Conservation (phyloP, 305 asterid species). For the Plantago coronopus region DNA sequence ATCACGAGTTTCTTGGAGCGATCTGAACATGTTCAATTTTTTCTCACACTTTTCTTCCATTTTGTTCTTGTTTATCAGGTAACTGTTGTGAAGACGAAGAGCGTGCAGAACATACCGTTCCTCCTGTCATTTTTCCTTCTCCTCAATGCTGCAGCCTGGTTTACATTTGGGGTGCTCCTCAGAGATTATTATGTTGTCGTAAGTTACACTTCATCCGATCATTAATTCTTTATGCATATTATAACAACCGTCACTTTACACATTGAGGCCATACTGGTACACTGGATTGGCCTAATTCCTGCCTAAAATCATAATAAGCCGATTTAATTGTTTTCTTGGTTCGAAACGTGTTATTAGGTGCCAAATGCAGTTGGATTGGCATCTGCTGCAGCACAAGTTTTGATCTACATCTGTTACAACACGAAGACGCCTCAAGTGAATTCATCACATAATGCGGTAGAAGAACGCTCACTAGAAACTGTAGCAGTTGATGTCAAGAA, state of each 20-base stretch:
- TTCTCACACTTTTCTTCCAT: background rate
- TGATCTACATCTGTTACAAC: slow-evolving; percentile 4
- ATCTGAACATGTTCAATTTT: background rate
- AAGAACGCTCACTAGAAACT: background rate
- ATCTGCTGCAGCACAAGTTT: background rate
- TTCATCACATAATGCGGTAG: background rate
- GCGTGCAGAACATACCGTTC: background rate
- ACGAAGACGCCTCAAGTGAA: background rate
- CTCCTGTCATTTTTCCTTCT: background rate
- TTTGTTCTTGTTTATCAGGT: background rate
- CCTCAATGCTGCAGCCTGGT: background rate
- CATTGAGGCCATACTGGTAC: too few species aligned
- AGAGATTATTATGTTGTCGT: background rate
- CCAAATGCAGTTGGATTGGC: slow-evolving; percentile 4
- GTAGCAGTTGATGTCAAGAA: background rate
- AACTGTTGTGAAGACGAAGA: background rate
- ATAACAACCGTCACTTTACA: too few species aligned
- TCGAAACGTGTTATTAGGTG: slow-evolving; percentile 4
- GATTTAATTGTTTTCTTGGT: background rate
- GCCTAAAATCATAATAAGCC: too few species aligned
- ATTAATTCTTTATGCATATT: background rate
- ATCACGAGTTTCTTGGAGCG: background rate
- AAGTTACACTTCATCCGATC: background rate
- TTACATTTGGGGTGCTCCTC: background rate
- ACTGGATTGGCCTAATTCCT: too few species aligned